phyloP scores from a whole-genome alignment of 169 alveolate species.

The Plasmodium malariae region DNA sequence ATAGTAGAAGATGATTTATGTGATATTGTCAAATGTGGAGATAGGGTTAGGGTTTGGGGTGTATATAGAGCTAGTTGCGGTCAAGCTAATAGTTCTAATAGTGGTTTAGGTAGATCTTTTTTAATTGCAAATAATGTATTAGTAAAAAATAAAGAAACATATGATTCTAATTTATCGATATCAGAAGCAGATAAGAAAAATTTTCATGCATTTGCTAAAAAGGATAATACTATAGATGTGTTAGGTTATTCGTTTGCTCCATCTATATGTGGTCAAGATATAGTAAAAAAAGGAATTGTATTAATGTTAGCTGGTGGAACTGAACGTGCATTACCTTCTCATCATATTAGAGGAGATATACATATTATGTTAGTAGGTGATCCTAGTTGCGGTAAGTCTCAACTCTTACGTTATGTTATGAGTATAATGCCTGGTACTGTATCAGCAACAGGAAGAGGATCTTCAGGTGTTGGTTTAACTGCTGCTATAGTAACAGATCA shows the following conservation, averaged over 20 bases:
- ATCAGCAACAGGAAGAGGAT: conserved; percentile 99
- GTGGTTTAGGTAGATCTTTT: conserved; percentile 93
- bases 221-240: conserved; percentile 91
- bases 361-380: conserved; percentile 98
- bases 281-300: conserved; percentile 94
- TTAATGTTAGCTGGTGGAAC: conserved; percentile 96
- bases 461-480: conserved; percentile 99
- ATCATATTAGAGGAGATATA: conserved; percentile 98
- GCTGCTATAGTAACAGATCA: conserved; percentile 98
- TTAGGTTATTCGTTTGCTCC: conserved; percentile 97
- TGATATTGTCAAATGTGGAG: conserved; percentile 86
- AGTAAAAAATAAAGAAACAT: conserved; percentile 79
- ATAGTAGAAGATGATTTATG: conserved; percentile 95
- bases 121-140: conserved; percentile 93
- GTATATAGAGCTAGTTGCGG: conserved; percentile 94
- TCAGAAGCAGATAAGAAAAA: conserved; percentile 84
- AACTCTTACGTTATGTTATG: conserved; percentile 95
- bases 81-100: conserved; percentile 83
- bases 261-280: conserved; percentile 96
- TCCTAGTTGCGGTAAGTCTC: conserved; percentile 99
- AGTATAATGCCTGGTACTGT: conserved; percentile 96
- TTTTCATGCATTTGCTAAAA: conserved; percentile 79
- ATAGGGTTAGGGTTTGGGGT: conserved; percentile 98
- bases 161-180: conserved; percentile 76
- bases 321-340: conserved; percentile 89